These are phyloP conservation scores for Wilcoxina mikolae DNA, from an alignment of 495 filamentous ascomycete species.

Conservation along the genomic window DNA sequence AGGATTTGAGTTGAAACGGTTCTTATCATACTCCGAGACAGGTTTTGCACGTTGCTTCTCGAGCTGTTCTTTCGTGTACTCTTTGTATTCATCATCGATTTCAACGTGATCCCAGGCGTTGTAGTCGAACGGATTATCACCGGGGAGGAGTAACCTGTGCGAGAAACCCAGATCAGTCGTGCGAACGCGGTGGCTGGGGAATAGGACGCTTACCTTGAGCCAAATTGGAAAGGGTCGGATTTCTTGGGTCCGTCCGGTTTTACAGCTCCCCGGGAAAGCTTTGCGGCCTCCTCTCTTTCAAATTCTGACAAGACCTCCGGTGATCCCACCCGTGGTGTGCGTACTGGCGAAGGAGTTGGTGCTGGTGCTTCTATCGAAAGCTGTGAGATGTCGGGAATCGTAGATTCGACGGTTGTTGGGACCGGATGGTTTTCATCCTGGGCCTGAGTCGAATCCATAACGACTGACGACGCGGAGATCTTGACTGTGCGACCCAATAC, in stretches of 20 bases:
- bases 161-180: neutral
- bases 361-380: too few species aligned
- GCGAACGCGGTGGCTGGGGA: neutral
- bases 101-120: conserved; percentile 98
- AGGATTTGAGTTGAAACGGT: conserved; percentile 72
- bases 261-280: neutral
- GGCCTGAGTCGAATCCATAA: too few species aligned
- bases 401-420: too few species aligned
- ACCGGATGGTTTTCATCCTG: too few species aligned
- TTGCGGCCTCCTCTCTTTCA: too few species aligned
- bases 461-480: too few species aligned
- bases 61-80: conserved; percentile 68
- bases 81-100: conserved; percentile 66
- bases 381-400: too few species aligned
- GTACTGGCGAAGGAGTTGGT: too few species aligned
- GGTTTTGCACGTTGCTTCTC: conserved; percentile 64
- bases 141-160: conserved; percentile 54
- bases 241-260: conserved; percentile 52
- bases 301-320: too few species aligned
- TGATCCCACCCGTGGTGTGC: too few species aligned
- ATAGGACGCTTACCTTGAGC: conserved; percentile 35
- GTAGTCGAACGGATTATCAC: conserved; percentile 81
- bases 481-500: too few species aligned
- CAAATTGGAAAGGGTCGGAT: conserved; percentile 86
- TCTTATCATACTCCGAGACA: conserved; percentile 74